Conservation (phyloP, 2,329 filamentous ascomycete genomes). For the Tolypocladium nubicola region DNA sequence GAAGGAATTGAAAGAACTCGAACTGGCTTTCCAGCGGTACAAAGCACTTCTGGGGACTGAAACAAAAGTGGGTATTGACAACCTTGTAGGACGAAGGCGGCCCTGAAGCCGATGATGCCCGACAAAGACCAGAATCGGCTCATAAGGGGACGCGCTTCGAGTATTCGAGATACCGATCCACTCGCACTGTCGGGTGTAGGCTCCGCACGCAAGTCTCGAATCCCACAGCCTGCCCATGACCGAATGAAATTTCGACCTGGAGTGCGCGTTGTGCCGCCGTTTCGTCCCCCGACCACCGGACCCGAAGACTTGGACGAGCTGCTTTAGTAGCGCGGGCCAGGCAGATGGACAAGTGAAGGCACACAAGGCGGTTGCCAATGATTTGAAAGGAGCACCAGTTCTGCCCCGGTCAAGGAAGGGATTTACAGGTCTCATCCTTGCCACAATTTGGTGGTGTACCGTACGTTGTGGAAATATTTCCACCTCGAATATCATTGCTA, state of each 20-base stretch:
- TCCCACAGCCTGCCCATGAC: not conserved
- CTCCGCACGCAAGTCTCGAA: not conserved
- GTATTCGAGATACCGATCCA: not conserved
- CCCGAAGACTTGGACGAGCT: constrained; percentile 1
- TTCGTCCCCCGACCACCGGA: not conserved
- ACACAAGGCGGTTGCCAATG: not conserved
- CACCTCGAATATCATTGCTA: not conserved
- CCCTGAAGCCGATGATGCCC: constrained; percentile 7
- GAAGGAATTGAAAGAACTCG: constrained; percentile 25
- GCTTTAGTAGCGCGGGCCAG: not conserved
- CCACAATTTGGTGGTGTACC: not conserved
- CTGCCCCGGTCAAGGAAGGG: not conserved
- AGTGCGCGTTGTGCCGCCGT: not conserved
- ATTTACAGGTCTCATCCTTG: too few species aligned
- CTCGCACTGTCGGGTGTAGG: not conserved
- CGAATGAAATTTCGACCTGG: not conserved
- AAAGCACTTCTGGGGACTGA: constrained; percentile 9
- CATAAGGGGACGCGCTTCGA: constrained; percentile 7
- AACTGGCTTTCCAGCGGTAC: constrained; percentile 23
- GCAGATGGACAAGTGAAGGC: not conserved
- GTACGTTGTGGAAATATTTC: not conserved
- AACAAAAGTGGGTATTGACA: constrained; percentile 16
- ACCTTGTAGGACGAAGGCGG: constrained; percentile 11
- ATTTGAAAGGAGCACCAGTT: not conserved
- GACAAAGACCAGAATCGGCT: constrained; percentile 18